A percentile compares a stretch with the other conserved stretches of the same genome.
phyloP scores from a whole-genome alignment of 805 yeast genomes.

The Nakazawaea sp. region DNA sequence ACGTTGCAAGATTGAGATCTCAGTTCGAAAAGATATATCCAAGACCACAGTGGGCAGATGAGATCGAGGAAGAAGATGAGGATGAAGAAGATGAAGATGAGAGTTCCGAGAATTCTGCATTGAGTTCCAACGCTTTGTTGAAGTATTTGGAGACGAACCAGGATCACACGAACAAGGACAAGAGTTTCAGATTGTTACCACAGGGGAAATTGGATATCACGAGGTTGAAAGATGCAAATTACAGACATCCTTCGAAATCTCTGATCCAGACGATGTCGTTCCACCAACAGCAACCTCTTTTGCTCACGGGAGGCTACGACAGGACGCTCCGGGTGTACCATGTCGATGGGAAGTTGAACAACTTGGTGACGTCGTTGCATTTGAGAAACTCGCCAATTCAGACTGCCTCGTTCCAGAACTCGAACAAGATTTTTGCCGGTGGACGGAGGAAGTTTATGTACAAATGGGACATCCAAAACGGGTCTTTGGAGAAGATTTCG shows the following conservation, averaged over 20 bases:
- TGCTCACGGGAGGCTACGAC: conserved; percentile 91
- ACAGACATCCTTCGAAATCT: conserved; percentile 57
- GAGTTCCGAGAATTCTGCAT: background rate
- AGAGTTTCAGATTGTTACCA: conserved; percentile 52
- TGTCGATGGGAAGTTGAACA: conserved; percentile 80
- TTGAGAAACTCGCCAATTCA: conserved; percentile 76
- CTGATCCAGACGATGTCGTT: conserved; percentile 83
- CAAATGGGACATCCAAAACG: conserved; percentile 73
- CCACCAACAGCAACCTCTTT: conserved; percentile 78
- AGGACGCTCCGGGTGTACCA: conserved; percentile 81
- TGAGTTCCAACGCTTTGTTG: conserved; percentile 23
- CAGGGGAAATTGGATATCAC: conserved; percentile 65
- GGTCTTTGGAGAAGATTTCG: conserved; percentile 74
- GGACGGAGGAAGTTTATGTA: conserved; percentile 92
- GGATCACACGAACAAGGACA: conserved; percentile 17
- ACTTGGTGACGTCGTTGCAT: conserved; percentile 75
- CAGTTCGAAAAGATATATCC: conserved; percentile 74
- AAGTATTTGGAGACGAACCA: conserved; percentile 26
- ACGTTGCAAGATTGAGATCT: conserved; percentile 33
- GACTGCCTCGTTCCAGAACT: conserved; percentile 57
- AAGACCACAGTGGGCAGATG: conserved; percentile 74
- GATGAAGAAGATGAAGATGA: conserved; percentile 13
- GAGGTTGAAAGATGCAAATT: conserved; percentile 85
- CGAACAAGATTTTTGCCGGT: conserved; percentile 63
- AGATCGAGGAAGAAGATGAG: conserved; percentile 37